Evolutionary conservation across 2,329 filamentous ascomycete species (phyloP), one percentile per base, ranked within the genome.

Genomic region (Fusarium sp.): DNA sequence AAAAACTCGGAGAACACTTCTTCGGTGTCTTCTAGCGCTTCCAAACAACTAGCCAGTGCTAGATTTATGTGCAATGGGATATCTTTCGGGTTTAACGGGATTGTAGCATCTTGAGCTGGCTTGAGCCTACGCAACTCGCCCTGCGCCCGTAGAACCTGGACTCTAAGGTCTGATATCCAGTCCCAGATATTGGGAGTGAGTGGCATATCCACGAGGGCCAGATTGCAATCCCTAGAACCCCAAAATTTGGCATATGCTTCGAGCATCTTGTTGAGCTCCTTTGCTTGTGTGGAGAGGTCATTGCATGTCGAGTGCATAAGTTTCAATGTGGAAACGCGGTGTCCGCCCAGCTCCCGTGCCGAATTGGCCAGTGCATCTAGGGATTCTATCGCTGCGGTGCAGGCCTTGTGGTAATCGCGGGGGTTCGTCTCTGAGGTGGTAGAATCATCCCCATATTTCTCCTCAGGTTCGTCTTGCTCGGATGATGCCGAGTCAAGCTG

Each of bases 191-290:
- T 55, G 1, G 72, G 63, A 7, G 45, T 67, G 2, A 75, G 42
- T 2, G 73, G 71, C 2, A 70, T 62, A 1, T 72, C 61, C 1
- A 45, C 44, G 9, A 45, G 11, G 3, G 59, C 42, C 20, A 57
- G 42, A 6, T 56, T 72, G 10, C 58, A 61, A 6, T 51, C 58
- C 5, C 58, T 45, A 10, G 58, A 39, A 5, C 20, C 20, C 66
- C 69, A 75, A 38, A 71, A 61, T 2, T 50, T 44, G 6, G 57
- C 49, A 14, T 75, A 75, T 0, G 28, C 24, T 3, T 34, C 22
- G 0, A 72, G 57, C 42, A 75, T 75, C 18, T 53, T 49, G 20
- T 61, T 36, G 0, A 75, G 60, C 15, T 75, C 72, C 5, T 49
- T 15, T n/a, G 59, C 18, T 6, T 72, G 68, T 2, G n/a, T 20